These are phyloP conservation scores for Camillea tinctor DNA, from an alignment of 2,329 filamentous ascomycete species.

Conservation along the genomic window DNA sequence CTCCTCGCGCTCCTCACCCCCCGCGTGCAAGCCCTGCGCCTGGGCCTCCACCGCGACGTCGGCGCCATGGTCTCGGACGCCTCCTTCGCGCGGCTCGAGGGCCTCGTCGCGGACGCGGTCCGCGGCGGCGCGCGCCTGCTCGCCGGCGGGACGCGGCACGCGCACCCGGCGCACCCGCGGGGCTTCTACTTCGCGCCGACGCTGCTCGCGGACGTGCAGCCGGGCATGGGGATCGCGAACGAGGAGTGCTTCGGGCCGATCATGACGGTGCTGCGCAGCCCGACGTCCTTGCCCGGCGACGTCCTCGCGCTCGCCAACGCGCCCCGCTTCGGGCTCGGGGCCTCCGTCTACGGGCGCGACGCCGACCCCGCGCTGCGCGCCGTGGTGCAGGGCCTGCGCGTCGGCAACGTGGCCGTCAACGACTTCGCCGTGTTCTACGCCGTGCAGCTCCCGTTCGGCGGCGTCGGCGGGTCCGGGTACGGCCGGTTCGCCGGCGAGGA, in stretches of 20 bases:
- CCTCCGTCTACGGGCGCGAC: slow-evolving; percentile 79
- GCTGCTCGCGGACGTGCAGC: slow-evolving; percentile 83
- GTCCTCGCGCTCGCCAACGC: slow-evolving; percentile 80
- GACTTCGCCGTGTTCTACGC: slow-evolving; percentile 95
- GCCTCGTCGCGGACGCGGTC: slow-evolving; percentile 75
- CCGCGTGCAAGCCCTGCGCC: slow-evolving; percentile 70
- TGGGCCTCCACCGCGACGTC: slow-evolving; percentile 78
- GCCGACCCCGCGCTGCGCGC: slow-evolving; percentile 56
- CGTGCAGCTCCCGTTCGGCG: slow-evolving; percentile 91
- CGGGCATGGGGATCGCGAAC: slow-evolving; percentile 81
- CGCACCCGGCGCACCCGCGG: slow-evolving; percentile 69
- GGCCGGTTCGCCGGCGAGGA: slow-evolving; percentile 91
- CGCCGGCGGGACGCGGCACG: slow-evolving; percentile 70
- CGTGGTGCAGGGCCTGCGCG: slow-evolving; percentile 67
- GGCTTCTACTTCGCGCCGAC: slow-evolving; percentile 95
- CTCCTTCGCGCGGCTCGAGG: slow-evolving; percentile 73
- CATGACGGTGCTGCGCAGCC: slow-evolving; percentile 78
- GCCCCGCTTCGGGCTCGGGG: slow-evolving; percentile 81
- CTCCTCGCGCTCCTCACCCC: slow-evolving; percentile 70
- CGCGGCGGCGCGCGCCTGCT: slow-evolving; percentile 75
- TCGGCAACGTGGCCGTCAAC: slow-evolving; percentile 92
- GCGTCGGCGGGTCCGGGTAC: slow-evolving; percentile 85
- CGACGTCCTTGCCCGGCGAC: slow-evolving; percentile 55
- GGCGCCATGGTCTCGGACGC: slow-evolving; percentile 85
- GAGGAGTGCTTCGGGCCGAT: slow-evolving; percentile 93